A percentile compares a stretch with the other conserved stretches of the same genome.
Evolutionary conservation across 2,329 filamentous ascomycete species (phyloP).

Genomic region (Aspergillus quadrilineatus): DNA sequence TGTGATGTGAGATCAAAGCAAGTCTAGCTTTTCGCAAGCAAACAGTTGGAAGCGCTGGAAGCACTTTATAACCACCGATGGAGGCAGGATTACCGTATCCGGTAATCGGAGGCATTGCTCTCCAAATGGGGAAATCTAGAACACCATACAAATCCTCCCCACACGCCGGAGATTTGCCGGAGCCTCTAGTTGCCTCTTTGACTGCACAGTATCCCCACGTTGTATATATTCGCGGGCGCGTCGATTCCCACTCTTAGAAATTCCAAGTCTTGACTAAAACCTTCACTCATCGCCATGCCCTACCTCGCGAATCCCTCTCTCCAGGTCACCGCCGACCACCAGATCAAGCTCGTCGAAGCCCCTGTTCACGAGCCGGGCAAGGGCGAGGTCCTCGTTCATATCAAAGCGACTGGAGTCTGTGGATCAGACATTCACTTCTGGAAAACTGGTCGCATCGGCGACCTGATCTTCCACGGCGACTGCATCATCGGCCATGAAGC

Average conservation of each 20-base stretch:
- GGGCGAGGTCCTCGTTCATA: constrained; percentile 60
- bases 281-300: constrained; percentile 5
- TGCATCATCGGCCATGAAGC: constrained; percentile 67
- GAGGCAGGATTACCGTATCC: constrained; percentile 13
- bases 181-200: background rate
- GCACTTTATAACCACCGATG: constrained; percentile 4
- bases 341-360: constrained; percentile 56
- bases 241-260: constrained; percentile 7
- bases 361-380: constrained; percentile 55
- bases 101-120: constrained; percentile 19
- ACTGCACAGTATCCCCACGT: background rate
- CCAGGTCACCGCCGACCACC: constrained; percentile 61
- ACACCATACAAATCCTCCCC: no score
- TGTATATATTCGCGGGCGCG: background rate
- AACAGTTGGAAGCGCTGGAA: background rate
- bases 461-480: constrained; percentile 61
- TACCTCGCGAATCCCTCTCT: constrained; percentile 54
- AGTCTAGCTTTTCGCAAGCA: background rate
- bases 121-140: constrained; percentile 10
- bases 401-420: constrained; percentile 65
- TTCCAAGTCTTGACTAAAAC: background rate
- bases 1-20: background rate
- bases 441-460: constrained; percentile 64
- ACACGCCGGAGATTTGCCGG: constrained; percentile 2
- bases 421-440: constrained; percentile 71